These are phyloP conservation scores for Gnetum montanum DNA, from an alignment of 75 land plant species.

Conservation along the genomic window DNA sequence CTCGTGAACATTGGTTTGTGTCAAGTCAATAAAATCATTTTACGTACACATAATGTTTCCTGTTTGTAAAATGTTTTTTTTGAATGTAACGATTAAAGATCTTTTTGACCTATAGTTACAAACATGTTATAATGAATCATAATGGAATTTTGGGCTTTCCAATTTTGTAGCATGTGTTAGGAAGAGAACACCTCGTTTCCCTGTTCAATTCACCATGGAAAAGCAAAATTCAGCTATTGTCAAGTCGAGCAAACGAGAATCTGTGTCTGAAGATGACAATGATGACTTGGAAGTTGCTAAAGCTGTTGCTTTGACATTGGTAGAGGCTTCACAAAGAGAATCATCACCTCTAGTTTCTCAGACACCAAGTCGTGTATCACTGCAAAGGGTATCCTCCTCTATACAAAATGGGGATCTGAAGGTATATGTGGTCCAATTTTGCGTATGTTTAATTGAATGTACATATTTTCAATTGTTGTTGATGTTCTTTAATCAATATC, in stretches of 20 bases:
- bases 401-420: constrained; percentile 35
- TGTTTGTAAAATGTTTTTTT: background rate
- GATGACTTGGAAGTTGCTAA: constrained; percentile 61
- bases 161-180: constrained; percentile 34
- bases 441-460: too few species aligned
- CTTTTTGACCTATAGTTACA: too few species aligned
- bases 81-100: too few species aligned
- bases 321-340: constrained; percentile 57
- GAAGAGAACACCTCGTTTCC: constrained; percentile 80
- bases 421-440: too few species aligned
- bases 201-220: constrained; percentile 28
- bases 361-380: constrained; percentile 41
- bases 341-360: constrained; percentile 67
- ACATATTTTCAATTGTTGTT: too few species aligned
- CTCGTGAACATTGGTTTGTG: background rate
- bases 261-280: constrained; percentile 18
- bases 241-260: constrained; percentile 16
- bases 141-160: too few species aligned
- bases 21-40: background rate
- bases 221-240: constrained; percentile 16
- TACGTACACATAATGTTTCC: background rate
- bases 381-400: constrained; percentile 25
- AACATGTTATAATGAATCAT: too few species aligned
- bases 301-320: constrained; percentile 59
- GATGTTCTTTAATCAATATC: too few species aligned